Evolutionary conservation across 2,329 filamentous ascomycete species (phyloP).

Genomic region (Nemania serpens): DNA sequence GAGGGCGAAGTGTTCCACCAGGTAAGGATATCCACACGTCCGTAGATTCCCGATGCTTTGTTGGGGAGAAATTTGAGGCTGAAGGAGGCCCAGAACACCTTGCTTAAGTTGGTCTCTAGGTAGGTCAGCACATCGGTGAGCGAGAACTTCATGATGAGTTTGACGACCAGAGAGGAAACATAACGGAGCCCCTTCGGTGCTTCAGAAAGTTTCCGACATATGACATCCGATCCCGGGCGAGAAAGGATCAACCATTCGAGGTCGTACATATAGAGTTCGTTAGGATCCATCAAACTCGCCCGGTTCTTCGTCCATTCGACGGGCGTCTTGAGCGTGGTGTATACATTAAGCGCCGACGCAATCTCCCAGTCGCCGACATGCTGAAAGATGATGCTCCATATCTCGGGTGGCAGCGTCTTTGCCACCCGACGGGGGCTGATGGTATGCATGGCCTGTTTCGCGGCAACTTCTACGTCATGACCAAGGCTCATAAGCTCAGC

Average conservation of each 20-base stretch:
- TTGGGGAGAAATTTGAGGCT: conserved; percentile 85
- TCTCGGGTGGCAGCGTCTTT: conserved; percentile 73
- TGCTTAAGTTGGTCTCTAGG: conserved; percentile 64
- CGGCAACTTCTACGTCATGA: conserved; percentile 66
- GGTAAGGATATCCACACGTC: conserved; percentile 80
- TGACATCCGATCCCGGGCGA: conserved; percentile 64
- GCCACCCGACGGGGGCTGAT: conserved; percentile 45
- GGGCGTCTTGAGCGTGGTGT: conserved; percentile 76
- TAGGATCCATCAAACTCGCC: conserved; percentile 56
- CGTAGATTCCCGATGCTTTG: conserved; percentile 86
- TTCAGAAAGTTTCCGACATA: conserved; percentile 74
- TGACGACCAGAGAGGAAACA: conserved; percentile 80
- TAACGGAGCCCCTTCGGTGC: conserved; percentile 72
- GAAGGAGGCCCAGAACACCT: conserved; percentile 80
- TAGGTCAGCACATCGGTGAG: conserved; percentile 79
- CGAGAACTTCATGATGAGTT: conserved; percentile 89
- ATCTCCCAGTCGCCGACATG: conserved; percentile 89
- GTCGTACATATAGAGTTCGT: conserved; percentile 74
- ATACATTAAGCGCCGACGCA: conserved; percentile 78
- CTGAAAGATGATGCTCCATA: conserved; percentile 89
- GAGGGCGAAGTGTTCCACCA: conserved; percentile 88
- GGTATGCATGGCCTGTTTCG: conserved; percentile 47
- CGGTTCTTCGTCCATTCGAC: conserved; percentile 45
- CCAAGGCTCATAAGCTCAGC: conserved; percentile 76
- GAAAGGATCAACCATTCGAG: conserved; percentile 86